phyloP scores from a whole-genome alignment of 192 early-diverging fungal genomes.

The Pecoramyces ruminantium region DNA sequence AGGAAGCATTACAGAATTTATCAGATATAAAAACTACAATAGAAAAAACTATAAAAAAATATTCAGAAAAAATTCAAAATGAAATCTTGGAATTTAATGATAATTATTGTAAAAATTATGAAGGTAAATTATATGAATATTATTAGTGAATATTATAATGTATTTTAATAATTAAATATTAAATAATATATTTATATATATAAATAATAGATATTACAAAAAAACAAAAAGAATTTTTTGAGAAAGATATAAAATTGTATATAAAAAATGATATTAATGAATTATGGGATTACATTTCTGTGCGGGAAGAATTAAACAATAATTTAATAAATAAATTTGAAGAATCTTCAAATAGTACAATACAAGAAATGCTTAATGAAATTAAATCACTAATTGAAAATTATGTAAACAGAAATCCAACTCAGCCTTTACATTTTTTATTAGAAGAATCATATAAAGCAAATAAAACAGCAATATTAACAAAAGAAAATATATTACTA shows the following conservation, averaged over 20 bases:
- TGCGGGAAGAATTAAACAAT: neutral
- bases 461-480: neutral
- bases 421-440: neutral
- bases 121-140: neutral
- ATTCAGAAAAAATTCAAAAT: neutral
- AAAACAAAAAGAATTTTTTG: neutral
- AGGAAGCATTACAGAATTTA: neutral
- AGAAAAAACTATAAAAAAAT: neutral
- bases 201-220: neutral
- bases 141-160: no score
- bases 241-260: neutral
- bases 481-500: neutral
- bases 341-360: neutral
- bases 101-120: neutral
- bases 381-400: neutral
- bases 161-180: no score
- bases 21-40: neutral
- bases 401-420: neutral
- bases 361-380: neutral
- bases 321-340: neutral
- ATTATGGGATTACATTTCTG: neutral
- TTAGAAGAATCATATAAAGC: neutral
- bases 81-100: neutral
- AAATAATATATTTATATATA: neutral
- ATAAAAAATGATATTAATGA: neutral